A percentile compares a stretch with the other conserved stretches of the same genome.
phyloP scores from a whole-genome alignment of 768 basidiomycete species.

The Gelatoporia subvermispora region DNA sequence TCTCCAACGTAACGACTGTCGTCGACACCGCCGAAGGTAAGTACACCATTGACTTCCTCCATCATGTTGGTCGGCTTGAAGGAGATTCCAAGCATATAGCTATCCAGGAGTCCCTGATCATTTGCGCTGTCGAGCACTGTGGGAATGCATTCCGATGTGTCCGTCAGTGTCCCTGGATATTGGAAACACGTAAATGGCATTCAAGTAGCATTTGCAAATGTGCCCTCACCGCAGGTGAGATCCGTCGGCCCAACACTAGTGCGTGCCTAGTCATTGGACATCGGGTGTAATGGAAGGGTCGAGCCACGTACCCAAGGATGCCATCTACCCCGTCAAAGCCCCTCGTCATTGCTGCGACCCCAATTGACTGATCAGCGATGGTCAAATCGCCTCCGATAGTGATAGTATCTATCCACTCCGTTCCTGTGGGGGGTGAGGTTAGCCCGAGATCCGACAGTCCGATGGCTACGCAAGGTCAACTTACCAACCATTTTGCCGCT shows the following conservation, averaged over 20 bases:
- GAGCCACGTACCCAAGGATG: conserved; percentile 33
- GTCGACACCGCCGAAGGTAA: conserved; percentile 17
- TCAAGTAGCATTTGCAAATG: background rate
- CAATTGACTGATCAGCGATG: conserved; percentile 39
- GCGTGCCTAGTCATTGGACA: background rate
- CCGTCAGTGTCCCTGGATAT: background rate
- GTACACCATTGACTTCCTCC: conserved; percentile 8
- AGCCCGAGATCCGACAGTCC: background rate
- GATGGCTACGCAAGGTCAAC: background rate
- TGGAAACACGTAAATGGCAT: background rate
- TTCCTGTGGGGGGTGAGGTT: background rate
- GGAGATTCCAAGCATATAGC: conserved; percentile 43
- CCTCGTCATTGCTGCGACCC: conserved; percentile 30
- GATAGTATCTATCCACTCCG: conserved; percentile 31
- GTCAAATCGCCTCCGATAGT: conserved; percentile 33
- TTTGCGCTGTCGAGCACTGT: conserved; percentile 53
- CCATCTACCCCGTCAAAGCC: conserved; percentile 48
- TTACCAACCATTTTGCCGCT: conserved; percentile 11
- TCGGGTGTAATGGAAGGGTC: background rate
- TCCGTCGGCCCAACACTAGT: conserved; percentile 39
- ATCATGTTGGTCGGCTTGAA: conserved; percentile 37
- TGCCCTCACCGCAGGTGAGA: conserved; percentile 28
- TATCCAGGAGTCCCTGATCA: conserved; percentile 34
- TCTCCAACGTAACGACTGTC: conserved; percentile 20
- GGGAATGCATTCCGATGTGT: conserved; percentile 26